Conservation (phyloP, 2,329 filamentous ascomycete species). For the Escovopsis sp. region DNA sequence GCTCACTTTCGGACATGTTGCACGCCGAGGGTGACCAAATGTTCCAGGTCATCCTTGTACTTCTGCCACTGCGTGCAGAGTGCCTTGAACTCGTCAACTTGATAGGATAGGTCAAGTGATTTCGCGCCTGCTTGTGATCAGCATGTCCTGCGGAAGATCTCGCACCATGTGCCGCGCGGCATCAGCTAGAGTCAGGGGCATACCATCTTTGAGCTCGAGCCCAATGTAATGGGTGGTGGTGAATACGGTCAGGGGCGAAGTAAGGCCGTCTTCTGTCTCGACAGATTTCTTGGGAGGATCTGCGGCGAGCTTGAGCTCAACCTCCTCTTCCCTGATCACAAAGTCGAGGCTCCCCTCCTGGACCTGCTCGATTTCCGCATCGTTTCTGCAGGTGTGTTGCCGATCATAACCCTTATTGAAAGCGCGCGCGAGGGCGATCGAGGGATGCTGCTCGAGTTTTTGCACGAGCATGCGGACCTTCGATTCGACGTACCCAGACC, state of each 20-base stretch:
- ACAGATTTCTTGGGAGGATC: constrained; percentile 16
- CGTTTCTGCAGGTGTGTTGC: constrained; percentile 52
- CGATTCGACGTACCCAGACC: constrained; percentile 87
- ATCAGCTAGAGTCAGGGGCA: constrained; percentile 1
- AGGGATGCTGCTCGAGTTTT: constrained; percentile 64
- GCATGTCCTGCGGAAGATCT: constrained; percentile 4
- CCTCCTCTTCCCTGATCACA: constrained; percentile 24
- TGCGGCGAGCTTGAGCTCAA: constrained; percentile 22
- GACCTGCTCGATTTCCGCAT: constrained; percentile 34
- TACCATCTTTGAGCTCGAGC: constrained; percentile 62
- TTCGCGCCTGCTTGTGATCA: constrained; percentile 40
- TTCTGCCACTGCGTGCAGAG: constrained; percentile 62
- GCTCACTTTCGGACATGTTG: constrained; percentile 76
- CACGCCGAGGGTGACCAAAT: constrained; percentile 49
- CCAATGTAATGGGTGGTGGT: constrained; percentile 94
- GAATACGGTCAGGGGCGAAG: constrained; percentile 39
- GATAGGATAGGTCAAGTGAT: constrained; percentile 61
- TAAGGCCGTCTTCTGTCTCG: constrained; percentile 16
- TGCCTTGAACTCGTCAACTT: constrained; percentile 77
- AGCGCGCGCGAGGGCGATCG: constrained; percentile 71
- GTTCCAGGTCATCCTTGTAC: constrained; percentile 57
- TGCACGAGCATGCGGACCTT: constrained; percentile 77
- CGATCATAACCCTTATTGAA: constrained; percentile 90
- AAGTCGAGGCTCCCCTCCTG: constrained; percentile 37
- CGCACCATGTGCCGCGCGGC: too few relatives aligned